phyloP scores from a whole-genome alignment of 305 asterid genomes.

The Solanum hybrid region DNA sequence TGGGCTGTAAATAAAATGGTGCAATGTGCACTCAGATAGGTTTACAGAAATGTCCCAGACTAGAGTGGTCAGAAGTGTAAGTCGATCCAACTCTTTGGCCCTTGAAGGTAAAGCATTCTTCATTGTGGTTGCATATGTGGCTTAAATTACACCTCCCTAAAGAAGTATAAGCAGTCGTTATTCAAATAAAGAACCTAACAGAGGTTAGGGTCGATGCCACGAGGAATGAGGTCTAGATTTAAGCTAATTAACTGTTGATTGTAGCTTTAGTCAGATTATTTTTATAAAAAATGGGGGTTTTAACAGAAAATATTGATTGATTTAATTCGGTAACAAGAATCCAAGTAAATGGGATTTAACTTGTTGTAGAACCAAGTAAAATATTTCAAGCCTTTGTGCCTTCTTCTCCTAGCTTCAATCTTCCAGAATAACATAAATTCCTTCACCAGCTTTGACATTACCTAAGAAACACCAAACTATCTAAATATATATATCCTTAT shows the following conservation, averaged over 20 bases:
- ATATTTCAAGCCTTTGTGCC: neutral
- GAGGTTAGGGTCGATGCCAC: neutral
- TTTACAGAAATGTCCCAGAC: neutral
- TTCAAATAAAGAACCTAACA: neutral
- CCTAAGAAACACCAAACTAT: neutral
- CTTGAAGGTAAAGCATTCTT: neutral
- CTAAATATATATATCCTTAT: neutral
- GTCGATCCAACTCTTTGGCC: neutral
- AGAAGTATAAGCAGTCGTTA: neutral
- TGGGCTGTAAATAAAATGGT: neutral
- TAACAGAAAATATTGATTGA: too few species aligned
- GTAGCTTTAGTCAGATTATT: neutral
- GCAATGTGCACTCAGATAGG: neutral
- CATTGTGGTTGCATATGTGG: neutral
- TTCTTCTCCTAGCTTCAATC: neutral
- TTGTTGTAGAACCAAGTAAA: neutral
- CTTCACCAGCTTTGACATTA: neutral
- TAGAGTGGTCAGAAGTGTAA: neutral
- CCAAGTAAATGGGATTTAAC: neutral
- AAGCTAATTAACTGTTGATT: neutral
- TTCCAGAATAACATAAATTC: neutral
- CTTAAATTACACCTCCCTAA: neutral
- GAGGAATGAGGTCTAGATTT: neutral
- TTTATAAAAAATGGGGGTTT: too few species aligned
- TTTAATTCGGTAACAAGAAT: neutral